Evolutionary conservation across 768 basidiomycete genomes (phyloP).

Genomic region (Russula olivacea): DNA sequence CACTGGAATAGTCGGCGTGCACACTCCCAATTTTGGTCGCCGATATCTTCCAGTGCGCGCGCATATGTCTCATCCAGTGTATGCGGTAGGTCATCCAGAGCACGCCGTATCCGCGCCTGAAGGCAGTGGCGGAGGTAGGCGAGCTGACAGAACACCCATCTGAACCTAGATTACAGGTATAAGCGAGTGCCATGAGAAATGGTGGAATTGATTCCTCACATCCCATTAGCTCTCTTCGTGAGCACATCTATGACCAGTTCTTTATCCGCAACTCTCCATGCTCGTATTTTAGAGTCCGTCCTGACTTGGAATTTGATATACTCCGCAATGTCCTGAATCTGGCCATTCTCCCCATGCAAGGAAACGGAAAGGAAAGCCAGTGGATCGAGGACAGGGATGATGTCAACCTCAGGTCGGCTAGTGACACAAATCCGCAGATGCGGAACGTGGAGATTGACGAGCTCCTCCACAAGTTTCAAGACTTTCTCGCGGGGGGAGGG

Average conservation of each 20-base stretch:
- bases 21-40: not conserved
- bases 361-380: not conserved
- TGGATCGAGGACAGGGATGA: not conserved
- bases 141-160: not conserved
- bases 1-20: not conserved
- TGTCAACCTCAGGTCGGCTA: conserved; percentile 1
- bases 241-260: not conserved
- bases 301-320: not conserved
- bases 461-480: not conserved
- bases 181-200: not conserved
- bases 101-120: not conserved
- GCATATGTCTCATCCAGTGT: not conserved
- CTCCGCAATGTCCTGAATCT: not conserved
- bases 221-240: not conserved
- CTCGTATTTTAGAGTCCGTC: not conserved
- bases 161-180: not conserved
- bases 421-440: conserved; percentile 8
- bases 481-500: not conserved
- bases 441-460: not conserved
- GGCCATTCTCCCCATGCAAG: not conserved
- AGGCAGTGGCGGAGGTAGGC: not conserved
- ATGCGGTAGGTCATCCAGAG: not conserved
- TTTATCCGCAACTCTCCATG: not conserved
- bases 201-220: not conserved
- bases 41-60: not conserved